Evolutionary conservation across 805 yeast species (phyloP).

Genomic region (Saturnispora mendoncae): DNA sequence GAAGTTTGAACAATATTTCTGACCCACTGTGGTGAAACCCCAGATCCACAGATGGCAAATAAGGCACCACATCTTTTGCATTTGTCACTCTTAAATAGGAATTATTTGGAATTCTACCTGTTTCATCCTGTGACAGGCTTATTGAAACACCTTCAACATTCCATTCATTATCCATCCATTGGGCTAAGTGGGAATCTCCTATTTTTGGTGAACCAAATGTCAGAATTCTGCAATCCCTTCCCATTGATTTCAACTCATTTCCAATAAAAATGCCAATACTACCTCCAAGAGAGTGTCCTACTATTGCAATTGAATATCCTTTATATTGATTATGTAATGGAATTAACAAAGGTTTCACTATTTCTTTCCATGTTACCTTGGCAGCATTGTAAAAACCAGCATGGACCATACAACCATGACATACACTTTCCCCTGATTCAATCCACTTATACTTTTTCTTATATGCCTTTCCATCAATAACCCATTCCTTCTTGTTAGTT

Average conservation of each 20-base stretch:
- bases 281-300: constrained; percentile 70
- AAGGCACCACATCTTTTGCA: neutral
- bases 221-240: constrained; percentile 45
- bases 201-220: constrained; percentile 59
- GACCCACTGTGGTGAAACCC: neutral
- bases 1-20: neutral
- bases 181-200: constrained; percentile 43
- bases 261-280: constrained; percentile 59
- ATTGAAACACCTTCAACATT: constrained; percentile 21
- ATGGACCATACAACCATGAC: constrained; percentile 52
- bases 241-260: constrained; percentile 47
- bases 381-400: constrained; percentile 50
- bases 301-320: constrained; percentile 41
- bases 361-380: constrained; percentile 31
- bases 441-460: neutral
- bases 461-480: constrained; percentile 35
- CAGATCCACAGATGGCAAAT: neutral
- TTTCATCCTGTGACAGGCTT: neutral
- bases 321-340: constrained; percentile 31
- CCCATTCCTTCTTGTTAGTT: constrained; percentile 53
- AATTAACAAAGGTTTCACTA: constrained; percentile 30
- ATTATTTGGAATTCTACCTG: neutral
- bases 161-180: constrained; percentile 45
- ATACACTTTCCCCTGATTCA: constrained; percentile 20
- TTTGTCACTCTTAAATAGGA: neutral